Percentiles rank a stretch among this genome's conserved stretches.
These are phyloP conservation scores for Hippophae tibetana DNA, from an alignment of 306 rosid species.

Conservation along the genomic window DNA sequence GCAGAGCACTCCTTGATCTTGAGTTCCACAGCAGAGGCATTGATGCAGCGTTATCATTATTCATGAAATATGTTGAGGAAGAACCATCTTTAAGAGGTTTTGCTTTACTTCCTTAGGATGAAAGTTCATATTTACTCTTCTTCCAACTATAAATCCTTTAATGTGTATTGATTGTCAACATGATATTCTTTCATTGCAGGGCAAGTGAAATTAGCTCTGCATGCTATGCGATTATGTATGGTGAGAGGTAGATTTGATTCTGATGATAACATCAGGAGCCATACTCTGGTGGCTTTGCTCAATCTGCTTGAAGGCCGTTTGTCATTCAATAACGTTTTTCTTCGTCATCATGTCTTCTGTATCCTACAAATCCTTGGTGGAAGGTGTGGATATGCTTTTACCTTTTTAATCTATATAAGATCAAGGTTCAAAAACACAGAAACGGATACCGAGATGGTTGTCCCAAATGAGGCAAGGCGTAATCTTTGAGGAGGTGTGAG, in stretches of 20 bases:
- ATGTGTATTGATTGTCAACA: not conserved
- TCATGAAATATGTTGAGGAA: slow-evolving; percentile 61
- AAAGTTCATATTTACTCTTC: slow-evolving; percentile 1
- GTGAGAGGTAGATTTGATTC: slow-evolving; percentile 46
- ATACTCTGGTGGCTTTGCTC: slow-evolving; percentile 62
- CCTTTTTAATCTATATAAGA: not conserved
- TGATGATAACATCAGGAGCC: slow-evolving; percentile 39
- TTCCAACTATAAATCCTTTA: not conserved
- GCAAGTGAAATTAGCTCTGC: slow-evolving; percentile 72
- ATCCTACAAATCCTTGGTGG: slow-evolving; percentile 78
- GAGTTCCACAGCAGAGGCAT: slow-evolving; percentile 80
- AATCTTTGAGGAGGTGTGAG: too few species aligned
- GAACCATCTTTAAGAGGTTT: slow-evolving; percentile 82
- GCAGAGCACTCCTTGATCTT: slow-evolving; percentile 83
- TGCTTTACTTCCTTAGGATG: slow-evolving; percentile 6
- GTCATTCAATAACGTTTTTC: slow-evolving; percentile 70
- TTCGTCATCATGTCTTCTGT: slow-evolving; percentile 87
- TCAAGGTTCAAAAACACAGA: too few species aligned
- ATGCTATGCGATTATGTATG: slow-evolving; percentile 78
- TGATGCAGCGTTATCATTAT: slow-evolving; percentile 57
- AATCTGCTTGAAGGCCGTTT: slow-evolving; percentile 57
- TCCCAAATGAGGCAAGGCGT: too few species aligned
- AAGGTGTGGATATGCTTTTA: slow-evolving; percentile 39
- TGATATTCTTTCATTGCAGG: slow-evolving; percentile 46
- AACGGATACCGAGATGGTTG: too few species aligned